Conservation (phyloP, 495 filamentous ascomycete species). For the Penicillium daleae region DNA sequence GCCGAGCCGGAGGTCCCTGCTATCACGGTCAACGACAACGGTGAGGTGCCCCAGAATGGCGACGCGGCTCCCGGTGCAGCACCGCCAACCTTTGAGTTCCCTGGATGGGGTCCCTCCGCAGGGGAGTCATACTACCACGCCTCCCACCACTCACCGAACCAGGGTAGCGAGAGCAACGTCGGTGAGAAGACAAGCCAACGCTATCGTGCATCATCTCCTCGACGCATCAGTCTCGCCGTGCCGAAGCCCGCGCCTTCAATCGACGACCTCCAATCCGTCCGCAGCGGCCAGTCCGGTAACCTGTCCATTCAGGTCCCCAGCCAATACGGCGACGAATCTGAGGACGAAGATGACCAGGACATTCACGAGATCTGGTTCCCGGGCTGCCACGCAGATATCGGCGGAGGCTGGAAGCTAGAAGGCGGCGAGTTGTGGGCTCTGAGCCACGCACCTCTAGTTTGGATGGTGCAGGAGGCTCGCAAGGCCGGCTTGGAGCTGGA, state of each 20-base stretch:
- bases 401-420: slow-evolving; percentile 76
- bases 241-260: slow-evolving; percentile 32
- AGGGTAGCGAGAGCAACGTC: slow-evolving; percentile 19
- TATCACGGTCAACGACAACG: slow-evolving; percentile 36
- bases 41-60: slow-evolving; percentile 11
- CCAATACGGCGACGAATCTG: slow-evolving; percentile 57
- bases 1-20: slow-evolving; percentile 35
- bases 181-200: slow-evolving; percentile 23
- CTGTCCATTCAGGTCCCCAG: slow-evolving; percentile 43
- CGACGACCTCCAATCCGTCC: slow-evolving; percentile 43
- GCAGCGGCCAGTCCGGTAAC: slow-evolving; percentile 41
- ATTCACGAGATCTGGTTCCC: slow-evolving; percentile 87
- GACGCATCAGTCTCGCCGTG: slow-evolving; percentile 34
- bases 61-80: slow-evolving; percentile 5
- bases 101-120: slow-evolving; percentile 28
- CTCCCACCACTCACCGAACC: slow-evolving; percentile 31
- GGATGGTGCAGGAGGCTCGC: slow-evolving; percentile 83
- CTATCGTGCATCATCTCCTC: slow-evolving; percentile 50
- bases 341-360: slow-evolving; percentile 69
- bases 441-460: slow-evolving; percentile 76
- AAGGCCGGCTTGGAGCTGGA: slow-evolving; percentile 76
- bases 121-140: slow-evolving; percentile 43
- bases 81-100: slow-evolving; percentile 1
- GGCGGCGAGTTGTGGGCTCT: slow-evolving; percentile 60
- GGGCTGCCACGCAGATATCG: slow-evolving; percentile 81